Percentiles rank a stretch among this genome's conserved stretches.
These are phyloP conservation scores for Cutaneotrichosporon mucoides DNA, from an alignment of 1,284 basidiomycete species.

Conservation along the genomic window DNA sequence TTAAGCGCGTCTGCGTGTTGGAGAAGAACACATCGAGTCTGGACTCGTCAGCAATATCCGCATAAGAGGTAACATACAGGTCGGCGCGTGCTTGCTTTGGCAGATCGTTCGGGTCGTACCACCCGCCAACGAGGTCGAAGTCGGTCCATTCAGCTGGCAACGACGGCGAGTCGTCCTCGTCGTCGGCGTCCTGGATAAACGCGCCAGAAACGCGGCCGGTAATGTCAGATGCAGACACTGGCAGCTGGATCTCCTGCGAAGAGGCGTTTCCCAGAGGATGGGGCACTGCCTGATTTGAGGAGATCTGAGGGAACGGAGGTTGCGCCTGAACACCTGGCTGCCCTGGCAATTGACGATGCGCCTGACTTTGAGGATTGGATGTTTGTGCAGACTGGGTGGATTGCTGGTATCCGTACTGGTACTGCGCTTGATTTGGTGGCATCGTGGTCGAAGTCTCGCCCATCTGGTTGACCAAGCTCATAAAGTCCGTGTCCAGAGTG, in stretches of 20 bases:
- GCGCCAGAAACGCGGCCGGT: background rate
- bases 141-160: background rate
- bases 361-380: no score
- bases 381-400: no score
- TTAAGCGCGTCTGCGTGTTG: slow-evolving; percentile 9
- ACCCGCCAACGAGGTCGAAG: slow-evolving; percentile 32
- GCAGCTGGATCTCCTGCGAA: background rate
- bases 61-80: slow-evolving; percentile 23
- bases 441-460: background rate
- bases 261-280: background rate
- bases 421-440: background rate
- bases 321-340: no score
- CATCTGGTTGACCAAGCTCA: slow-evolving; percentile 32
- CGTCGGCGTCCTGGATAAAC: background rate
- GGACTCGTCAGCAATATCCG: background rate
- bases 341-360: no score
- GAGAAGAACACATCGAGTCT: slow-evolving; percentile 40
- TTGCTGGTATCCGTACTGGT: background rate
- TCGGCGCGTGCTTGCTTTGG: slow-evolving; percentile 40
- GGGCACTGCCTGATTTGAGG: background rate
- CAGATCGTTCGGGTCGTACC: slow-evolving; percentile 41
- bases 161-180: background rate
- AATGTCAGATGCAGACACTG: background rate
- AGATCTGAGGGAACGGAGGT: background rate
- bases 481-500: slow-evolving; percentile 32